A percentile compares a stretch with the other conserved stretches of the same genome.
phyloP scores from a whole-genome alignment of 2,329 filamentous ascomycete genomes.

The Biscogniauxia sp. region DNA sequence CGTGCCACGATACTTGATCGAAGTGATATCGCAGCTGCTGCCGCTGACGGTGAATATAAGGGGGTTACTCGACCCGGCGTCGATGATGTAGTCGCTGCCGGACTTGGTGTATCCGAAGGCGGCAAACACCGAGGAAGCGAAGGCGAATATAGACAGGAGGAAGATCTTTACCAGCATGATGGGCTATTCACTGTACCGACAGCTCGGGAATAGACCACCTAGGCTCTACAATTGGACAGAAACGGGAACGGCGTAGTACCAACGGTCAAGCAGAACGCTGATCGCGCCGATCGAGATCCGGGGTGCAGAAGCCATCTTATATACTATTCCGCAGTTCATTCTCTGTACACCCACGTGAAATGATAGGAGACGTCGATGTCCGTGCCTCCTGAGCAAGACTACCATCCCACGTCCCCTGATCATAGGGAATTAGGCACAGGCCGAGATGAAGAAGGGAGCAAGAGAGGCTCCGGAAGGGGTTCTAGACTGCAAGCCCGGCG shows the following conservation, averaged over 20 bases:
- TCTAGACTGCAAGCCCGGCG: background rate
- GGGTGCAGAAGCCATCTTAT: background rate
- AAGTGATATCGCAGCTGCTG: slow-evolving; percentile 61
- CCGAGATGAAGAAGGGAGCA: background rate
- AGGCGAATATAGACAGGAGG: slow-evolving; percentile 22
- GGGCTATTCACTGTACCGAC: background rate
- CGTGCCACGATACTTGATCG: slow-evolving; percentile 56
- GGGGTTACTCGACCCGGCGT: slow-evolving; percentile 42
- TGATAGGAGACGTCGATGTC: background rate
- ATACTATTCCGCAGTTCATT: background rate
- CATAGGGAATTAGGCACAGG: background rate
- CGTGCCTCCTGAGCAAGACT: background rate
- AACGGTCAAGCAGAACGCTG: background rate
- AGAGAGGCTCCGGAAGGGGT: background rate
- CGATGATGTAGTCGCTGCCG: slow-evolving; percentile 37
- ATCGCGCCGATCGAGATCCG: background rate
- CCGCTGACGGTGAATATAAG: slow-evolving; percentile 51
- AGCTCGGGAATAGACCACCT: background rate
- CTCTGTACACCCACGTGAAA: background rate
- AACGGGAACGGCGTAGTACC: background rate
- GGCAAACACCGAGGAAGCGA: slow-evolving; percentile 28
- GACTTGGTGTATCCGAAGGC: slow-evolving; percentile 35
- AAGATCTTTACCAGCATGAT: slow-evolving; percentile 26
- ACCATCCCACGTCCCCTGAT: background rate
- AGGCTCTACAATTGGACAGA: background rate